A percentile compares a stretch with the other conserved stretches of the same genome.
Evolutionary conservation across 176 grass and related monocot genomes (phyloP).

Genomic region (Oryza longistaminata): DNA sequence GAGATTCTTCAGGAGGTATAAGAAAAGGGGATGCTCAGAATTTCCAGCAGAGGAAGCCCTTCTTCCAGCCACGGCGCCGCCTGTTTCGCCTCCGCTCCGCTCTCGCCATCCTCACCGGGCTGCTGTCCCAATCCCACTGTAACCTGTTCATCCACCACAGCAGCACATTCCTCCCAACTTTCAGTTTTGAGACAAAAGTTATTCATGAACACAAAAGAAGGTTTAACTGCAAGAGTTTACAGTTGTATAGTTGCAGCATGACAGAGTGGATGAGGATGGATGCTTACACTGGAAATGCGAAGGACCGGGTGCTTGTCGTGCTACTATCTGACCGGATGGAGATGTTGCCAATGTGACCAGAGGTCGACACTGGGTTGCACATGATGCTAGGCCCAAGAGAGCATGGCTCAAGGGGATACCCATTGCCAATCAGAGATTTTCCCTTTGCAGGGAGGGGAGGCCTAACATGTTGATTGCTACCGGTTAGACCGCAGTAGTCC

Average conservation of each 20-base stretch:
- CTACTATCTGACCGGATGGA: constrained; percentile 89
- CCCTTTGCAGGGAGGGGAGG: neutral
- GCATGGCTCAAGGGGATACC: constrained; percentile 4
- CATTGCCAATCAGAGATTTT: neutral
- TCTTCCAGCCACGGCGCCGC: constrained; percentile 50
- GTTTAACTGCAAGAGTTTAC: too few species aligned
- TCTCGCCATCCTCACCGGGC: constrained; percentile 90
- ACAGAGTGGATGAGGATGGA: neutral
- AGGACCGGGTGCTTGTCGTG: constrained; percentile 81
- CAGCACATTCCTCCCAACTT: neutral
- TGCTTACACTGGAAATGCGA: constrained; percentile 91
- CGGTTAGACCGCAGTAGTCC: too few species aligned
- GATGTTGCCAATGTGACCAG: constrained; percentile 61
- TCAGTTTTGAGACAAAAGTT: constrained; percentile 7
- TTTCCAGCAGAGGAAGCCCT: constrained; percentile 72
- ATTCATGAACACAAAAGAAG: neutral
- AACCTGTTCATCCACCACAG: constrained; percentile 45
- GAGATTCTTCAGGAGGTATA: too few species aligned
- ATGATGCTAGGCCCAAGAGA: constrained; percentile 42
- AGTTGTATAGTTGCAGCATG: neutral
- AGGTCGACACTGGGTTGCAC: constrained; percentile 49
- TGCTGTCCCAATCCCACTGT: constrained; percentile 83
- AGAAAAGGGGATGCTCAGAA: constrained; percentile 33
- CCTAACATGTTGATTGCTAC: too few species aligned
- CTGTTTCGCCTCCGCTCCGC: constrained; percentile 51